Conservation (phyloP, 129 eudicot genomes). For the Helianthus tuberosus region DNA sequence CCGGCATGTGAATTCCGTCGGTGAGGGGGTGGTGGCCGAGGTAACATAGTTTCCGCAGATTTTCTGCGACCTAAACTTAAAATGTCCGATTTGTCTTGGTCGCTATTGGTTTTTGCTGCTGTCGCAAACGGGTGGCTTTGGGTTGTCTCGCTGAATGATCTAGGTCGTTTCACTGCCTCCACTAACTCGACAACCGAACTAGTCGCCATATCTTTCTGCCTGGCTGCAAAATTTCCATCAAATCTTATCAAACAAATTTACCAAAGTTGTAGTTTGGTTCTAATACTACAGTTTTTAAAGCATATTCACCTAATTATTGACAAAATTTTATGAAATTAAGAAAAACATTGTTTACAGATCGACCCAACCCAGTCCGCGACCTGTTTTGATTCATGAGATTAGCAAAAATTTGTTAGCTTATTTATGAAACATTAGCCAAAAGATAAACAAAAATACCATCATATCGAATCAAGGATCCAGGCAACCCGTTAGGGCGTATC, state of each 20-base stretch:
- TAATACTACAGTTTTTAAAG: neutral
- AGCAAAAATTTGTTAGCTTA: neutral
- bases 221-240: slow-evolving; percentile 50
- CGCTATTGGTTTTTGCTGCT: neutral
- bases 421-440: neutral
- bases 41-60: slow-evolving; percentile 43
- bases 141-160: slow-evolving; percentile 82
- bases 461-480: slow-evolving; percentile 91
- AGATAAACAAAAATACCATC: slow-evolving; percentile 57
- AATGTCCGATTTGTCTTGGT: slow-evolving; percentile 26
- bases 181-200: slow-evolving; percentile 78
- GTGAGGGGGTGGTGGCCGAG: slow-evolving; percentile 41
- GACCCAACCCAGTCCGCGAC: neutral
- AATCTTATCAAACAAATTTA: neutral
- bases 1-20: slow-evolving; percentile 80
- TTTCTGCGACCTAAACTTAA: slow-evolving; percentile 37
- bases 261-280: neutral
- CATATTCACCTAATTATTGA: neutral
- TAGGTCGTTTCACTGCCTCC: slow-evolving; percentile 79
- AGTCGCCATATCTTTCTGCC: slow-evolving; percentile 82
- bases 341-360: neutral
- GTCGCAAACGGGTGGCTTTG: slow-evolving; percentile 52
- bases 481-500: slow-evolving; percentile 89
- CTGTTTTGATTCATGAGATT: neutral
- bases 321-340: neutral